Evolutionary conservation across 1,139 yeast species (phyloP).

Genomic region (Lizanozyma gosingica): DNA sequence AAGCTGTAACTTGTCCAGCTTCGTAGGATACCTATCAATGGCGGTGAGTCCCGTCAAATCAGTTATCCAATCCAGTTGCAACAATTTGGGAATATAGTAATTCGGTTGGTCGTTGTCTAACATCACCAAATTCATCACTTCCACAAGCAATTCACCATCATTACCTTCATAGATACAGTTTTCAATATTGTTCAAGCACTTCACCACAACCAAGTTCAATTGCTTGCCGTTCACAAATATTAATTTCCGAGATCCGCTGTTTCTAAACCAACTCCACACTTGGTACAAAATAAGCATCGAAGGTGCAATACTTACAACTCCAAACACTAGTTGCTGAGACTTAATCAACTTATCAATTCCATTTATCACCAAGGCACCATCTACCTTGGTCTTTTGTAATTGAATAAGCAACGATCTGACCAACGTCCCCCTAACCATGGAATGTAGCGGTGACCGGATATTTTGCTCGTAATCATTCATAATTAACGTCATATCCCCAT

Average conservation of each 20-base stretch:
- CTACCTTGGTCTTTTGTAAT: conserved; percentile 90
- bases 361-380: conserved; percentile 79
- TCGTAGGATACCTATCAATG: background rate
- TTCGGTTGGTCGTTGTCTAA: background rate
- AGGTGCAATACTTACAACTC: conserved; percentile 83
- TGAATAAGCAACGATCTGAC: conserved; percentile 76
- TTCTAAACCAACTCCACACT: conserved; percentile 16
- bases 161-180: conserved; percentile 5
- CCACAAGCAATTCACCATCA: background rate
- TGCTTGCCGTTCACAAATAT: conserved; percentile 31
- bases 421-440: conserved; percentile 56
- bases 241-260: conserved; percentile 25
- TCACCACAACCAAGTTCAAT: conserved; percentile 35
- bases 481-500: conserved; percentile 72
- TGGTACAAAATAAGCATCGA: conserved; percentile 52
- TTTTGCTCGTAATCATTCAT: conserved; percentile 77
- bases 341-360: conserved; percentile 87
- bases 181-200: conserved; percentile 50
- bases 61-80: background rate
- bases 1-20: background rate
- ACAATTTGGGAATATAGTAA: background rate
- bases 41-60: background rate
- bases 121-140: background rate
- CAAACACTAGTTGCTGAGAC: conserved; percentile 89
- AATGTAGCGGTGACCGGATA: conserved; percentile 59